These are phyloP conservation scores for Gastroboletus turbinatus DNA, from an alignment of 1,284 basidiomycete genomes.

Conservation along the genomic window DNA sequence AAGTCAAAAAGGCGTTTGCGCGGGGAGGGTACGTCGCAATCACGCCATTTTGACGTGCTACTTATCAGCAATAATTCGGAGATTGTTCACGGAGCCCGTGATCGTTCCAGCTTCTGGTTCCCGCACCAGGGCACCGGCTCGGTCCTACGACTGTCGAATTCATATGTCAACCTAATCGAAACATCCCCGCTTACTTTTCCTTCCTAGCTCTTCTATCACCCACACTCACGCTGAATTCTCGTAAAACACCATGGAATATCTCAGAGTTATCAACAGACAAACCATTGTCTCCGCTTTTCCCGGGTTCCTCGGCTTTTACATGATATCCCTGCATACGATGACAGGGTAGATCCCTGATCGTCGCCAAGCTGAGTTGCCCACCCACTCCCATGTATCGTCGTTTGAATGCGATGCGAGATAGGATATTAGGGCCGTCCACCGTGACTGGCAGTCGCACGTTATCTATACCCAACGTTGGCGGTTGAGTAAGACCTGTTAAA, in stretches of 20 bases:
- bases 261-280: background rate
- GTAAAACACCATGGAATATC: background rate
- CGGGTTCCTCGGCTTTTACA: background rate
- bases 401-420: slow-evolving; percentile 2
- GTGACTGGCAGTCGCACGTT: background rate
- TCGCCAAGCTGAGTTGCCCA: background rate
- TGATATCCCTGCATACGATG: background rate
- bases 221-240: background rate
- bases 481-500: background rate
- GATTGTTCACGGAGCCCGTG: background rate
- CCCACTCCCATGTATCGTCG: background rate
- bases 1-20: slow-evolving; percentile 11
- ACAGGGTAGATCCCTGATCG: slow-evolving; percentile 1
- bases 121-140: background rate
- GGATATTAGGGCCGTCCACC: background rate
- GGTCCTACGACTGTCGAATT: background rate
- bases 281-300: background rate
- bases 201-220: background rate
- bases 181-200: background rate
- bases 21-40: background rate
- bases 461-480: background rate
- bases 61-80: background rate
- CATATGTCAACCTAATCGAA: background rate
- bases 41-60: background rate
- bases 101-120: background rate